Evolutionary conservation across 2,329 filamentous ascomycete species (phyloP), one percentile per base, ranked within the genome.

Genomic region (Dactylellina leptospora): DNA sequence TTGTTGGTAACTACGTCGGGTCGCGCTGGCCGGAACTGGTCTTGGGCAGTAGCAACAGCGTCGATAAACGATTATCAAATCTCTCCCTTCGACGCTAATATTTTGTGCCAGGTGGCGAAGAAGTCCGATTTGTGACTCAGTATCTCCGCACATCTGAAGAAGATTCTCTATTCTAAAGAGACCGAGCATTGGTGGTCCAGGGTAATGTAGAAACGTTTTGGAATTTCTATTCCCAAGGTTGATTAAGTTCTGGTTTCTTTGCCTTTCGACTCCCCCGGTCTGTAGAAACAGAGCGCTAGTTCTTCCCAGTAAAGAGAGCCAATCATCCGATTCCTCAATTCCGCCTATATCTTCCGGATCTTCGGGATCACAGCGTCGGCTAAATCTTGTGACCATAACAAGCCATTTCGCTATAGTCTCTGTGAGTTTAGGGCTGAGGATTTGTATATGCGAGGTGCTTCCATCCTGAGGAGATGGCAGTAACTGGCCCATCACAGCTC

Each of bases 211-310:
- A 25, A 62, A 53, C 4, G 22, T 42, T 0, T 2, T 1, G 9
- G 45, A 27, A 5, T 51, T 20, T 44, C 58, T 18, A 25, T 40
- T 53, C 13, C 58, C 58, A 22, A 62, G 45, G 11, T 51, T 62
- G 6, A 62, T 47, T 5, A 62, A 30, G 23, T 20, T 53, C 8
- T 53, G 22, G 23, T 53, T 42, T 2, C 13, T 50, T 23, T 33
- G 44, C 3, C 33, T 27, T 20, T 53, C 44, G 13, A 20, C 2
- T 1, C 58, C 47, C 10, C 45, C 33, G n/a, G 30, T 53, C 20
- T 44, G 9, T 5, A 62, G 22, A 47, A 62, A 53, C 1, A 33
- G 8, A 16, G 22, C 2, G 10, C 58, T 53, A 1, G 58, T 22
- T n/a, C 44, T 13, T 8, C 16, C 47, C 16, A 62, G 11, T 11